phyloP scores from a whole-genome alignment of 2,329 filamentous ascomycete species.

The Pseudogymnoascus sp. region DNA sequence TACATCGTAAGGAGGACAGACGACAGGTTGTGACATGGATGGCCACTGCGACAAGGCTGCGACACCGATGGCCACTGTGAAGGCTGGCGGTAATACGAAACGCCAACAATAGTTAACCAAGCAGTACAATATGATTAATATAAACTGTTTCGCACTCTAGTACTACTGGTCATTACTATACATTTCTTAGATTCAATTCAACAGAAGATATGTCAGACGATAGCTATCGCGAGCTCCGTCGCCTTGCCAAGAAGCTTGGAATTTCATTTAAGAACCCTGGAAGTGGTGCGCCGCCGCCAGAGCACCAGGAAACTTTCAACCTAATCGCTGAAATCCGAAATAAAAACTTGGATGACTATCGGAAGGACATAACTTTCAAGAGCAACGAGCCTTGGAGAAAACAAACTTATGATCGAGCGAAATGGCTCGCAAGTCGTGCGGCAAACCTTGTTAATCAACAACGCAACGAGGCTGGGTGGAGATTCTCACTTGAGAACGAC shows the following conservation, averaged over 20 bases:
- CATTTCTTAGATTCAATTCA: not conserved
- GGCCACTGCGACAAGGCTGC: not conserved
- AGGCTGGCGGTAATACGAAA: not conserved
- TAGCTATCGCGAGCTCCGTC: not conserved
- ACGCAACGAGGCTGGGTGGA: constrained; percentile 3
- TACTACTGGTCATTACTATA: not conserved
- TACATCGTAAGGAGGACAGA: too few relatives aligned
- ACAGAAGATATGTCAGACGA: not conserved
- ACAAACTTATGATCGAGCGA: not conserved
- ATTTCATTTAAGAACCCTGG: not conserved
- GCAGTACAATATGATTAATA: not conserved
- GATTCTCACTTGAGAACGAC: not conserved
- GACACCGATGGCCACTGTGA: too few relatives aligned
- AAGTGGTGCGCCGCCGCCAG: not conserved
- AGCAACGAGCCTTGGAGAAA: constrained; percentile 5
- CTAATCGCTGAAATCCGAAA: not conserved
- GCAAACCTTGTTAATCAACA: not conserved
- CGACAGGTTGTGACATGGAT: too few relatives aligned
- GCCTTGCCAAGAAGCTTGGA: not conserved
- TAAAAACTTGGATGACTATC: not conserved
- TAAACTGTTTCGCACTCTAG: not conserved
- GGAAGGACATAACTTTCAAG: not conserved
- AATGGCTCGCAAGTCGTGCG: not conserved
- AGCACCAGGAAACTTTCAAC: not conserved
- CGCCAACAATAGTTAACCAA: not conserved